Conservation (phyloP, 2,329 filamentous ascomycete species). For the Aspergillus flavus region DNA sequence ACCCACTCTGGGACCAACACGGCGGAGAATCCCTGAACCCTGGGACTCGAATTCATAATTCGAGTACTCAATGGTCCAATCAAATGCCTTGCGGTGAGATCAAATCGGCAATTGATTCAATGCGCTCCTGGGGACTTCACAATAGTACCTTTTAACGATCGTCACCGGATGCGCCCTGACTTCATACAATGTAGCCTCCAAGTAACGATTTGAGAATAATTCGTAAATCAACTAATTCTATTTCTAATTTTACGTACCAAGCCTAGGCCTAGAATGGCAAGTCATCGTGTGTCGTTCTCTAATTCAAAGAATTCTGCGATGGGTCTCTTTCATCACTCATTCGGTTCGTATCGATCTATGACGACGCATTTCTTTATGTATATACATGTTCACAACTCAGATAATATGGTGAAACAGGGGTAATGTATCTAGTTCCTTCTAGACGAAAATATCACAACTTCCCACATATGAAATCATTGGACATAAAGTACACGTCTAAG, state of each 20-base stretch:
- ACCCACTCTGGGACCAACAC: background rate
- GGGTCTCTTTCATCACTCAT: background rate
- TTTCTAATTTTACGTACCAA: background rate
- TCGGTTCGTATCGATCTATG: background rate
- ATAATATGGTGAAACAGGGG: background rate
- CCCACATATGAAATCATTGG: background rate
- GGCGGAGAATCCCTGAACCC: background rate
- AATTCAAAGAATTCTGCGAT: background rate
- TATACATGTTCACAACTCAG: background rate
- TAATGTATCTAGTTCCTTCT: background rate
- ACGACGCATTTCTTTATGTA: background rate
- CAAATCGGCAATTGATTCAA: background rate
- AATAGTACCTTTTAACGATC: background rate
- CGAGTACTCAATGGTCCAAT: background rate
- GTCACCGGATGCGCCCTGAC: background rate
- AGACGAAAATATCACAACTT: background rate
- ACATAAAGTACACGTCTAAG: background rate
- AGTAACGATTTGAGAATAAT: background rate
- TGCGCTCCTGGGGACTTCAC: background rate
- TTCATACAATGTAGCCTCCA: background rate
- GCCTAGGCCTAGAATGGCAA: background rate
- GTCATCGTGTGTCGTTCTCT: background rate
- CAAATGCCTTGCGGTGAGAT: background rate
- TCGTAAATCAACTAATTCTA: background rate
- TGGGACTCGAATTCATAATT: background rate